Conservation (phyloP, 2,329 filamentous ascomycete species). For the Cladophialophora psammophila region DNA sequence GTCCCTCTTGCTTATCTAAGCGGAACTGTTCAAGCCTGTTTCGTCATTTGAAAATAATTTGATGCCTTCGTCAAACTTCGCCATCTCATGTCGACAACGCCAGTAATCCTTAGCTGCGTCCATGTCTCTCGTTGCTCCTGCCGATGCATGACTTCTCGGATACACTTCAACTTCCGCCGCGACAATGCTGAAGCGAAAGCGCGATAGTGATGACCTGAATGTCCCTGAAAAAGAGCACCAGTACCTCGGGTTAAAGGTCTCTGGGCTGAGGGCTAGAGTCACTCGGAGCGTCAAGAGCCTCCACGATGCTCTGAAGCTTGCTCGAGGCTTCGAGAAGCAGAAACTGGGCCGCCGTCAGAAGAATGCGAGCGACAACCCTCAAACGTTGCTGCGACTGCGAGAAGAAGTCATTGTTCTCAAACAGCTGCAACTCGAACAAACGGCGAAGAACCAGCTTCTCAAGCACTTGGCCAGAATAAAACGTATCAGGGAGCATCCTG, state of each 20-base stretch:
- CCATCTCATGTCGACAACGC: neutral
- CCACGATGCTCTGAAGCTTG: slow-evolving; percentile 62
- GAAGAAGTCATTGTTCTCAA: slow-evolving; percentile 66
- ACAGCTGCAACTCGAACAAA: slow-evolving; percentile 58
- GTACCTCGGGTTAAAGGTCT: slow-evolving; percentile 45
- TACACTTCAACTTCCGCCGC: neutral
- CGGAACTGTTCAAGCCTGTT: neutral
- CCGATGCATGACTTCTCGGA: neutral
- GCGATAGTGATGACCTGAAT: slow-evolving; percentile 30
- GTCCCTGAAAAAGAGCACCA: slow-evolving; percentile 36
- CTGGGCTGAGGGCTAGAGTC: slow-evolving; percentile 56
- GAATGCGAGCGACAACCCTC: slow-evolving; percentile 55
- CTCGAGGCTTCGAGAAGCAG: slow-evolving; percentile 68
- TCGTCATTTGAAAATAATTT: slow-evolving; percentile 9
- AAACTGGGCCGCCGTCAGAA: slow-evolving; percentile 68
- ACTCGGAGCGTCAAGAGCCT: slow-evolving; percentile 60
- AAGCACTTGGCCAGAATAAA: slow-evolving; percentile 66
- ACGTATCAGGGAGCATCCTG: slow-evolving; percentile 59
- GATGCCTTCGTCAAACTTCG: neutral
- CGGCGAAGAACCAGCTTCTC: slow-evolving; percentile 62
- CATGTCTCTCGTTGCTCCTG: neutral
- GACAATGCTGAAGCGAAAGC: slow-evolving; percentile 42
- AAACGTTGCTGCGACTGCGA: slow-evolving; percentile 54
- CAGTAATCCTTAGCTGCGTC: neutral
- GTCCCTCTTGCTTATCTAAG: neutral